Evolutionary conservation across 2,329 filamentous ascomycete species (phyloP).

Genomic region (Bipolaris victoriae): DNA sequence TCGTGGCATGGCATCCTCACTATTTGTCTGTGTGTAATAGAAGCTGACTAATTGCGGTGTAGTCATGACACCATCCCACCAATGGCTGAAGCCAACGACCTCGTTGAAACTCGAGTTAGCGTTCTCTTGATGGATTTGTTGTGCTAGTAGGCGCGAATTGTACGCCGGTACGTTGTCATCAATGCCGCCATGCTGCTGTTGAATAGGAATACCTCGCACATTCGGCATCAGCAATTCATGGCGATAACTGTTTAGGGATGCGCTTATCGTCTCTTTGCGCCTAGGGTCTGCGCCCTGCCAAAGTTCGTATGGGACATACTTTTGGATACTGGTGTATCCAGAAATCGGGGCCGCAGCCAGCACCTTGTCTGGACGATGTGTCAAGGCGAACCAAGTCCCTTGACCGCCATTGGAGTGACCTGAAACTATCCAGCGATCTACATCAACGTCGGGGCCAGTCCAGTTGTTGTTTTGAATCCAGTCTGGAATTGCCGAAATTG

Average conservation of each 20-base stretch:
- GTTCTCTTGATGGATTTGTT: slow-evolving; percentile 49
- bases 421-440: slow-evolving; percentile 58
- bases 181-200: slow-evolving; percentile 62
- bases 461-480: slow-evolving; percentile 60
- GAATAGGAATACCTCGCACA: slow-evolving; percentile 58
- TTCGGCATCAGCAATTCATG: slow-evolving; percentile 63
- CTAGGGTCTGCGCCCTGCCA: slow-evolving; percentile 63
- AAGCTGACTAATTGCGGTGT: slow-evolving; percentile 57
- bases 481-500: slow-evolving; percentile 54
- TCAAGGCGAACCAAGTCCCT: slow-evolving; percentile 63
- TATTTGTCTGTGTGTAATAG: slow-evolving; percentile 50
- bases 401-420: slow-evolving; percentile 68
- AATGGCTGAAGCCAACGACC: slow-evolving; percentile 39
- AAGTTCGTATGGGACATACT: slow-evolving; percentile 64
- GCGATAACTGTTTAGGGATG: slow-evolving; percentile 59
- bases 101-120: slow-evolving; percentile 54
- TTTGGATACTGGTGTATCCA: slow-evolving; percentile 64
- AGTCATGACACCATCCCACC: slow-evolving; percentile 56
- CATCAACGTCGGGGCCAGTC: slow-evolving; percentile 55
- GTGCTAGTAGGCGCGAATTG: slow-evolving; percentile 61
- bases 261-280: slow-evolving; percentile 55
- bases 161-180: slow-evolving; percentile 67
- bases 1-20: slow-evolving; percentile 23
- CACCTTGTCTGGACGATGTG: slow-evolving; percentile 63
- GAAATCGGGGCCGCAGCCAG: slow-evolving; percentile 64